Evolutionary conservation across 2,329 filamentous ascomycete species (phyloP), one percentile per base, ranked within the genome.

Genomic region (Zelopaecilomyces penicillatus): DNA sequence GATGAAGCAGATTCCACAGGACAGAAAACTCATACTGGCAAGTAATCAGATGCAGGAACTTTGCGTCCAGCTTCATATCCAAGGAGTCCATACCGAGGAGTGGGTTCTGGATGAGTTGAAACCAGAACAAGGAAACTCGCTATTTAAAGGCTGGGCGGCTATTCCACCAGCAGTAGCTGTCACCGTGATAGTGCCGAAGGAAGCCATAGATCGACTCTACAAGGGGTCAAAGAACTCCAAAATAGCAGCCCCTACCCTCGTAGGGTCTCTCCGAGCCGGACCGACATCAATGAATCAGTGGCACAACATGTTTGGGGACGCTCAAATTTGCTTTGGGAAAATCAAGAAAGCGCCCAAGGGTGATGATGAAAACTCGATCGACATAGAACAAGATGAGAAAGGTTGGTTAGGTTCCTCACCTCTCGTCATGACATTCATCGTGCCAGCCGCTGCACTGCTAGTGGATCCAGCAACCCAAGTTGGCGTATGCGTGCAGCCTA

Each of bases 241-340:
- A 28, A 39, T 47, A 5, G 48, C 48, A 12, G 54, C 60, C 2
- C 63, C 63, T 2, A 57, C 54, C 2, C 30, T 67, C 30, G 46
- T 61, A 28, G 64, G 54, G 19, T 61, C 57, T 1, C 41, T 65
- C 12, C 55, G 53, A n/a, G 51, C 59, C 7, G 48, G 54, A 2
- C 46, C 52, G 5, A 40, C 49, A 8, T 50, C 56, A 2, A 37
- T 50, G 9, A 46, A 50, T 26, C 48, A 54, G 37, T 68, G 60
- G 59, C 56, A 61, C 29, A 64, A 62, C 47, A 50, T 63, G 10
- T 73, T 66, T 50, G 53, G 59, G 4, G 60, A 66, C 44, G 56
- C 69, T 9, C 70, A 74, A 1, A 49, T 72, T 30, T 45, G 54
- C 4, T 72, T 73, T 50, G 71, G 70, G 10, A 58, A 54, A 0